Conservation (phyloP, 768 basidiomycete species). For the Harrya chromipes region DNA sequence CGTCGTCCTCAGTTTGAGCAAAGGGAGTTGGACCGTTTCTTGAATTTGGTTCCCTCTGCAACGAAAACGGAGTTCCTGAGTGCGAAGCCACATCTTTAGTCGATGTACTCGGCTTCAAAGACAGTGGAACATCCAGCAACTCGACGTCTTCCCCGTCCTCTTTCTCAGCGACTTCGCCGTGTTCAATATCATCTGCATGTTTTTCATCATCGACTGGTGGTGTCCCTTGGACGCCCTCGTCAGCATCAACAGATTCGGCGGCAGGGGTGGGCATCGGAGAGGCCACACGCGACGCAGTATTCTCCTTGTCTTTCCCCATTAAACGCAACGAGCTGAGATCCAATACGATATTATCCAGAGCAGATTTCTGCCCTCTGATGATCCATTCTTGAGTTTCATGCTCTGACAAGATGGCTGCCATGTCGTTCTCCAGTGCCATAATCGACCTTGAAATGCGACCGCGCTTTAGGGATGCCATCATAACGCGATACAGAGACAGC, state of each 20-base stretch:
- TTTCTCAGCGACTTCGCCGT: constrained; percentile 41
- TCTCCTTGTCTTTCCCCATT: constrained; percentile 66
- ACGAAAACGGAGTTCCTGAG: constrained; percentile 27
- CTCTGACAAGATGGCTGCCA: constrained; percentile 68
- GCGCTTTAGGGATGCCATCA: not conserved
- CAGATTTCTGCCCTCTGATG: constrained; percentile 64
- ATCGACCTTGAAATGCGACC: constrained; percentile 52
- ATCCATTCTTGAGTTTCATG: constrained; percentile 69
- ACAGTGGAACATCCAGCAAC: constrained; percentile 26
- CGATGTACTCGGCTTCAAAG: constrained; percentile 30
- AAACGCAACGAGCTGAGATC: constrained; percentile 62
- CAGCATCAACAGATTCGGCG: constrained; percentile 35
- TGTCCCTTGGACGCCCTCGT: constrained; percentile 22
- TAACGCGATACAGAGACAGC: not conserved
- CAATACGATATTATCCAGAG: constrained; percentile 61
- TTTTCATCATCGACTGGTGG: constrained; percentile 32
- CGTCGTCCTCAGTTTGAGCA: constrained; percentile 44
- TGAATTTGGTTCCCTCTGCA: constrained; percentile 24
- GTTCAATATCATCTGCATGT: constrained; percentile 38
- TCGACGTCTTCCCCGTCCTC: constrained; percentile 38
- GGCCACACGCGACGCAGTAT: constrained; percentile 36
- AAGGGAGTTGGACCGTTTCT: constrained; percentile 20
- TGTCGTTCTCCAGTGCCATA: constrained; percentile 68
- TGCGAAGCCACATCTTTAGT: constrained; percentile 35
- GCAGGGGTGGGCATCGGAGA: constrained; percentile 49